Conservation (phyloP, 2,329 filamentous ascomycete genomes). For the Trichoderma sp. region DNA sequence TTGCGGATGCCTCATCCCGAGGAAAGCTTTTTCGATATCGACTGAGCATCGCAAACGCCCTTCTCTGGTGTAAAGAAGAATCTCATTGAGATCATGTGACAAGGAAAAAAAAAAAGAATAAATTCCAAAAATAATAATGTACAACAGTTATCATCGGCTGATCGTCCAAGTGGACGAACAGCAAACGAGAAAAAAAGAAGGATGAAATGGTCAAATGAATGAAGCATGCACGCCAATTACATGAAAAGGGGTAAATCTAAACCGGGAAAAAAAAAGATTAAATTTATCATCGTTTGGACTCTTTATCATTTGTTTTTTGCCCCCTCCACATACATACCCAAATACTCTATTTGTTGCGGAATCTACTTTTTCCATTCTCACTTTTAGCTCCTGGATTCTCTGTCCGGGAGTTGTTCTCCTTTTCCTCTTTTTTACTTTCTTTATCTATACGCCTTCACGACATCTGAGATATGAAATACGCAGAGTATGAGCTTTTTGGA, state of each 20-base stretch:
- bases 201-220: background rate
- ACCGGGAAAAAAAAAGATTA: background rate
- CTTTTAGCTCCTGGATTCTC: background rate
- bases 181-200: background rate
- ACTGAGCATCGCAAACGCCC: slow-evolving; percentile 31
- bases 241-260: background rate
- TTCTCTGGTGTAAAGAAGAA: background rate
- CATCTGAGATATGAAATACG: background rate
- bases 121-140: background rate
- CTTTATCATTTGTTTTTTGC: background rate
- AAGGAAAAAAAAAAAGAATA: background rate
- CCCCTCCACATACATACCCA: background rate
- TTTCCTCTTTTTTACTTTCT: background rate
- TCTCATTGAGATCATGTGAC: background rate
- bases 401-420: background rate
- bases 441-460: background rate
- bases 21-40: slow-evolving; percentile 50
- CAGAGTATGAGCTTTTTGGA: background rate
- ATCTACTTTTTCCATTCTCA: background rate
- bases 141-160: background rate
- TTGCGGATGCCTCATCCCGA: slow-evolving; percentile 42
- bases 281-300: background rate
- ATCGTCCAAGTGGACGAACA: background rate
- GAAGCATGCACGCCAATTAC: background rate
- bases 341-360: background rate